phyloP scores from a whole-genome alignment of 805 yeast species.

The Spathaspora sp. region DNA sequence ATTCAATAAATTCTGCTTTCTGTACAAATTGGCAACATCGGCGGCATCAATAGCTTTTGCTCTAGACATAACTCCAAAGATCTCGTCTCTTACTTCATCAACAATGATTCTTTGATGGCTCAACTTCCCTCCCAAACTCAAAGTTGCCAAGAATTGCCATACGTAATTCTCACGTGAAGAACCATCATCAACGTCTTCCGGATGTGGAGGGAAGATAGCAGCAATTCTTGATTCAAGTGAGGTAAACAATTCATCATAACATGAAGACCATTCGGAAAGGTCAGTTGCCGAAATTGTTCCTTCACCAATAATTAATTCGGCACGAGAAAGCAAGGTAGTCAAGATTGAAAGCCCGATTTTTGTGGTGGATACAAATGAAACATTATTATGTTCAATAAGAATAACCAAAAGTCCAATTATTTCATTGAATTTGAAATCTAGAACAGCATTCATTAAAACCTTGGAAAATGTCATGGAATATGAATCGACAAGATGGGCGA shows the following conservation, averaged over 20 bases:
- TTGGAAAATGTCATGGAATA: slow-evolving; percentile 82
- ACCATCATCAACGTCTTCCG: slow-evolving; percentile 52
- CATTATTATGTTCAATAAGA: slow-evolving; percentile 66
- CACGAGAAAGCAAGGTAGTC: slow-evolving; percentile 87
- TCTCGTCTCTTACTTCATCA: slow-evolving; percentile 90
- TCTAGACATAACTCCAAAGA: slow-evolving; percentile 79
- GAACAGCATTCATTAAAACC: slow-evolving; percentile 75
- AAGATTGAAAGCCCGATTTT: slow-evolving; percentile 83
- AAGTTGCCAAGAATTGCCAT: slow-evolving; percentile 95
- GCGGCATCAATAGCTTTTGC: slow-evolving; percentile 62
- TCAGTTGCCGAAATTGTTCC: slow-evolving; percentile 53
- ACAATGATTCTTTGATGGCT: slow-evolving; percentile 91
- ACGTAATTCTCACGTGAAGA: slow-evolving; percentile 58
- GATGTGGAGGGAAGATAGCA: slow-evolving; percentile 75
- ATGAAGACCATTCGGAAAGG: slow-evolving; percentile 67
- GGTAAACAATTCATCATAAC: slow-evolving; percentile 80
- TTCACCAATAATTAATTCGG: slow-evolving; percentile 89
- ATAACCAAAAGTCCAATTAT: slow-evolving; percentile 73
- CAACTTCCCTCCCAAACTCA: slow-evolving; percentile 85
- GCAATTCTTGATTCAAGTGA: slow-evolving; percentile 74
- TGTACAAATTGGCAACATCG: slow-evolving; percentile 40
- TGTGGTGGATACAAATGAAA: slow-evolving; percentile 62
- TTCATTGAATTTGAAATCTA: slow-evolving; percentile 76
- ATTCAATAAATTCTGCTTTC: slow-evolving; percentile 58
- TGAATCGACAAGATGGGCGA: slow-evolving; percentile 61